A percentile compares a stretch with the other conserved stretches of the same genome.
These are phyloP conservation scores for rapeseed (Brassica napus) DNA, from an alignment of 345 rosid species.

Conservation along the genomic window DNA sequence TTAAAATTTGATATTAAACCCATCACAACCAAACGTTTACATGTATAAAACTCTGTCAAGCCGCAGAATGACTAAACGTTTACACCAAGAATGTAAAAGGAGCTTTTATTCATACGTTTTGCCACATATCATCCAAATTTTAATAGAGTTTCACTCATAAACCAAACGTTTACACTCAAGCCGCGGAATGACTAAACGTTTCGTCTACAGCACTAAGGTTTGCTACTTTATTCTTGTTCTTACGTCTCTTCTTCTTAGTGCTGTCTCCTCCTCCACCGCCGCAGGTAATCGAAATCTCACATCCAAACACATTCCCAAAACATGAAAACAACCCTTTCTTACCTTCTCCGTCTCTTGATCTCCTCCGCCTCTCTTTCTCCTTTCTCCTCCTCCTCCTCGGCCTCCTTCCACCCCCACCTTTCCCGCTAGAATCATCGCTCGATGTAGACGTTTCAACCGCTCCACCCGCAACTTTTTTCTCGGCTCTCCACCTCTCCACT, in stretches of 20 bases:
- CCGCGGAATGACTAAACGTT: slow-evolving; percentile 39
- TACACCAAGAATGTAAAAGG: neutral
- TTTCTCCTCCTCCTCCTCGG: slow-evolving; percentile 34
- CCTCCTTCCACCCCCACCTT: slow-evolving; percentile 17
- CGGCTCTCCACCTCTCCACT: slow-evolving; percentile 73
- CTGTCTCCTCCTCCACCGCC: slow-evolving; percentile 53
- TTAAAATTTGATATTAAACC: neutral
- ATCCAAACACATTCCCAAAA: slow-evolving; percentile 74
- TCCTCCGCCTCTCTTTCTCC: slow-evolving; percentile 24
- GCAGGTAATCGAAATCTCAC: slow-evolving; percentile 82
- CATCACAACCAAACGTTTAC: neutral
- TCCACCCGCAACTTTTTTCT: slow-evolving; percentile 19
- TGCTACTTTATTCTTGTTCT: slow-evolving; percentile 39
- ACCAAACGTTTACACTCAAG: slow-evolving; percentile 3
- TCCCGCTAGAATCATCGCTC: slow-evolving; percentile 28
- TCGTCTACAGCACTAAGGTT: slow-evolving; percentile 59
- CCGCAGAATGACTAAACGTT: neutral
- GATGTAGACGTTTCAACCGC: slow-evolving; percentile 13
- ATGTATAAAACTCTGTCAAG: neutral
- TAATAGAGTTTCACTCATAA: neutral
- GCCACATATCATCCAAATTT: slow-evolving; percentile 5
- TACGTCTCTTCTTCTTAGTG: slow-evolving; percentile 40
- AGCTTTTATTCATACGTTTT: slow-evolving; percentile 6
- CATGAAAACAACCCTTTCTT: slow-evolving; percentile 65
- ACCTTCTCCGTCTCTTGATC: slow-evolving; percentile 18